Evolutionary conservation across 2,329 filamentous ascomycete species (phyloP).

Genomic region (Torrubiella hemipterigena): DNA sequence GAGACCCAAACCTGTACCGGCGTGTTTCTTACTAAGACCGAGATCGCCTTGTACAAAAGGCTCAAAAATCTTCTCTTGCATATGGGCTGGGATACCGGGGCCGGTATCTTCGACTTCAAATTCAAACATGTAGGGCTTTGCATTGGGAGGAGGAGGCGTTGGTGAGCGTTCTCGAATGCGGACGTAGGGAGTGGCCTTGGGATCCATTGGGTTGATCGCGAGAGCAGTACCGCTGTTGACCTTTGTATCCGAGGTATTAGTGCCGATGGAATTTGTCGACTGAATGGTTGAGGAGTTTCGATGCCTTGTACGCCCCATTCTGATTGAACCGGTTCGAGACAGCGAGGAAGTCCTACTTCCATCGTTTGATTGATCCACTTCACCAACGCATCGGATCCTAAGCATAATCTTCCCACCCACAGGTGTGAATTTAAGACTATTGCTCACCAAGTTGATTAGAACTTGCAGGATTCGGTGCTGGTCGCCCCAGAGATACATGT

Average conservation of each 20-base stretch:
- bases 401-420: constrained; percentile 63
- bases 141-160: too few species aligned
- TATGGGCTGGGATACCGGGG: constrained; percentile 66
- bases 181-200: too few species aligned
- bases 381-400: constrained; percentile 61
- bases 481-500: constrained; percentile 88
- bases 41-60: constrained; percentile 91
- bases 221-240: too few species aligned
- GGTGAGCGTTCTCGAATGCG: too few species aligned
- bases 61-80: constrained; percentile 80
- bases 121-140: constrained; percentile 63
- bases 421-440: constrained; percentile 85
- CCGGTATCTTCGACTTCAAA: constrained; percentile 85
- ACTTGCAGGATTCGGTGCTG: constrained; percentile 84
- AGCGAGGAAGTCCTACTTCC: too few species aligned
- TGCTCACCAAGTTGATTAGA: constrained; percentile 87
- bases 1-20: constrained; percentile 76
- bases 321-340: too few species aligned
- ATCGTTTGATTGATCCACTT: too few species aligned
- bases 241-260: too few species aligned
- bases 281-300: too few species aligned
- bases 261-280: too few species aligned
- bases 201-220: too few species aligned
- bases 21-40: constrained; percentile 78
- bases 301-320: too few species aligned